Evolutionary conservation across 225 moss, liverwort and hornwort genomes (phyloP).

Genomic region (Takakia lepidozioides): DNA sequence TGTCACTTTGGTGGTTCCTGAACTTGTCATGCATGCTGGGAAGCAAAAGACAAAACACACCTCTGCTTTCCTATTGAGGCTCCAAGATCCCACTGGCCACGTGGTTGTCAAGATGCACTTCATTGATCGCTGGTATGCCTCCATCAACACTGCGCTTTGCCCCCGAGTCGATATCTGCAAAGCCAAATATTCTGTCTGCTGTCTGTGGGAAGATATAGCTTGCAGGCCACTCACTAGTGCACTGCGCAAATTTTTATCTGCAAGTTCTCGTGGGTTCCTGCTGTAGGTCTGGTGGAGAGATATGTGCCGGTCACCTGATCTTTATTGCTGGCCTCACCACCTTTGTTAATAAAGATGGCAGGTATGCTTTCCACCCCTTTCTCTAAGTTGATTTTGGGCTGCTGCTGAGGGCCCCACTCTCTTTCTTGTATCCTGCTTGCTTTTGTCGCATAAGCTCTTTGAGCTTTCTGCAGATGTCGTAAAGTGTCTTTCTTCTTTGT

Average conservation of each 20-base stretch:
- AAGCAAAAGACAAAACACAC: slow-evolving; percentile 25
- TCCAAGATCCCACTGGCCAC: slow-evolving; percentile 34
- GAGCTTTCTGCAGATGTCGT: no score
- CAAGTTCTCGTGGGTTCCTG: not conserved
- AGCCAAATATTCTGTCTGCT: no score
- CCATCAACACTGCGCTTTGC: not conserved
- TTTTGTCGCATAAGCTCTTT: no score
- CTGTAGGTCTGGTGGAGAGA: slow-evolving; percentile 46
- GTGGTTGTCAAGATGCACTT: slow-evolving; percentile 35
- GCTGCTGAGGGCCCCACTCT: no score
- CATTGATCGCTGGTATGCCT: slow-evolving; percentile 29
- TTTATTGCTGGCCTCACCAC: slow-evolving; percentile 38
- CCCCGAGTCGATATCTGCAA: not conserved
- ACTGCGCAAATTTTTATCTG: no score
- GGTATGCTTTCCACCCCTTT: slow-evolving; percentile 16
- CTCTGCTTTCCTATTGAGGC: slow-evolving; percentile 24
- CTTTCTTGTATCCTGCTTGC: no score
- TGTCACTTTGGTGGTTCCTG: slow-evolving; percentile 23
- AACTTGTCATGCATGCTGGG: slow-evolving; percentile 8
- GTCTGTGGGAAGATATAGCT: no score
- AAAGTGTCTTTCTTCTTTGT: no score
- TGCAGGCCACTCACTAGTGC: no score
- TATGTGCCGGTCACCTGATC: slow-evolving; percentile 37
- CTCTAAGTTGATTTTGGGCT: not conserved
- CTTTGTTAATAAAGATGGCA: slow-evolving; percentile 16